Conservation (phyloP, 768 basidiomycete species). For the Leccinum aurantiacum region DNA sequence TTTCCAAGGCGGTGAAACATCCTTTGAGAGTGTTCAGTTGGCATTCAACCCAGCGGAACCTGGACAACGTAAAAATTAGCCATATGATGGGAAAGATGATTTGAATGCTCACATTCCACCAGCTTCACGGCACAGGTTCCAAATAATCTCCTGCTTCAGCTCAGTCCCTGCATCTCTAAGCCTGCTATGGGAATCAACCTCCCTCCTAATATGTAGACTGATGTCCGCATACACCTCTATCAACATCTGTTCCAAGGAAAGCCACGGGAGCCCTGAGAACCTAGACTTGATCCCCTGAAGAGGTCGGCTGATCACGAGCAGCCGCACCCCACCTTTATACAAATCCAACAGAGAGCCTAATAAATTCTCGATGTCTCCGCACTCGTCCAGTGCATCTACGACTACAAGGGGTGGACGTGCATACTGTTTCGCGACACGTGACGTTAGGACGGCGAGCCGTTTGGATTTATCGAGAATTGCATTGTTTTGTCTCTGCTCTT, state of each 20-base stretch:
- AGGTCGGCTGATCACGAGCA: constrained; percentile 8
- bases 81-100: background rate
- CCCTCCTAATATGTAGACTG: constrained; percentile 1
- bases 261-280: background rate
- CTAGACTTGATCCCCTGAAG: constrained; percentile 8
- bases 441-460: background rate
- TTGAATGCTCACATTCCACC: constrained; percentile 10
- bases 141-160: constrained; percentile 9
- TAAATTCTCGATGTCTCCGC: constrained; percentile 8
- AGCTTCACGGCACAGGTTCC: background rate
- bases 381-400: constrained; percentile 21
- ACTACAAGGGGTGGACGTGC: constrained; percentile 1
- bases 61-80: background rate
- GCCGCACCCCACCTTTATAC: background rate
- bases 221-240: constrained; percentile 12
- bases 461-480: background rate
- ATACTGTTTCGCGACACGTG: background rate
- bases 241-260: constrained; percentile 7
- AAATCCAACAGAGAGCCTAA: background rate
- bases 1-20: background rate
- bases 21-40: background rate
- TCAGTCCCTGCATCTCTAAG: background rate
- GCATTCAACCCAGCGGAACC: background rate
- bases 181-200: constrained; percentile 7
- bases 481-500: background rate